Conservation (phyloP, 148 eudicot genomes). For the Fagopyrum homotropicum region DNA sequence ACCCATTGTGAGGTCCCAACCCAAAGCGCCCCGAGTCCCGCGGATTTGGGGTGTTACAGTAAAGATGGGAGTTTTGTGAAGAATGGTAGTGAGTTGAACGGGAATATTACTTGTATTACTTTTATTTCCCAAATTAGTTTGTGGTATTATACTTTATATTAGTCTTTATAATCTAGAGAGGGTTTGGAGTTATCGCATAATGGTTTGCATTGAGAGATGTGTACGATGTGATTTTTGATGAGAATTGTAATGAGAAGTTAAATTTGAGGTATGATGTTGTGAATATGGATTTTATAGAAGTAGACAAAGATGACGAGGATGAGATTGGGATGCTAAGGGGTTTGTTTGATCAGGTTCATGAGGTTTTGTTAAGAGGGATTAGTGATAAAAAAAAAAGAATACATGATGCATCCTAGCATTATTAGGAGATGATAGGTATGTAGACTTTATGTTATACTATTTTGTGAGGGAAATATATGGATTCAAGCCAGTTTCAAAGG, state of each 20-base stretch:
- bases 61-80: conserved; percentile 26
- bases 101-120: conserved; percentile 21
- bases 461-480: conserved; percentile 36
- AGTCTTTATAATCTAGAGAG: not conserved
- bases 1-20: no score
- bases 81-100: conserved; percentile 33
- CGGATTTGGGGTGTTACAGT: no score
- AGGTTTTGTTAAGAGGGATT: conserved; percentile 39
- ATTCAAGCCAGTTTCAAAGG: no score
- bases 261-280: not conserved
- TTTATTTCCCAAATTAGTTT: not conserved
- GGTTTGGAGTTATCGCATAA: conserved; percentile 29
- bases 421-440: conserved; percentile 41
- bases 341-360: conserved; percentile 64
- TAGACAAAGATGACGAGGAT: conserved; percentile 16
- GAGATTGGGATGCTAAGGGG: conserved; percentile 23
- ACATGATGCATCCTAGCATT: conserved; percentile 51
- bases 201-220: conserved; percentile 37
- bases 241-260: not conserved
- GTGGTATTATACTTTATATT: not conserved
- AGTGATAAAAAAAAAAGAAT: conserved; percentile 29
- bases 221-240: conserved; percentile 23
- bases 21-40: no score
- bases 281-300: not conserved
- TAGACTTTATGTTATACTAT: conserved; percentile 71